Evolutionary conservation across 768 basidiomycete genomes (phyloP), one percentile per base, ranked within the genome.

Genomic region (Auriscalpium microsporum): DNA sequence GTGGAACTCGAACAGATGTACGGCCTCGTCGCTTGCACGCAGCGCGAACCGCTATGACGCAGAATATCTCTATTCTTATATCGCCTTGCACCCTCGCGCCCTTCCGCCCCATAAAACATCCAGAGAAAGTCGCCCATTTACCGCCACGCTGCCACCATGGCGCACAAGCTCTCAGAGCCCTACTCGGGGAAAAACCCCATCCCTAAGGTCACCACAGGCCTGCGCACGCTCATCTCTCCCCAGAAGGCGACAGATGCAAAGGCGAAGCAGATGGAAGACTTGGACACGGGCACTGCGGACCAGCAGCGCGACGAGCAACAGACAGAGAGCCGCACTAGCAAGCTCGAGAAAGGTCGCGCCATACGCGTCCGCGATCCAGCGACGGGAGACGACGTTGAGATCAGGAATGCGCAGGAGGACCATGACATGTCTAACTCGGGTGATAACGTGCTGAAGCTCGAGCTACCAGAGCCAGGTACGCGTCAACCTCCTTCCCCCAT

Each of bases 371-470:
- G 69, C 51, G 78, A 80, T 58, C 79, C 79, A 1, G 71, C 71
- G 23, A 80, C 78, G 5, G 78, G 77, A 7, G 70, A 69, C 45
- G 73, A 77, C 53, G 71, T 78, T 53, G 71, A 75, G 48, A 77
- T 77, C 57, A 74, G 74, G 57, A 77, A 79, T 63, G 75, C 76
- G 2, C 64, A 65, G 37, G 64, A 68, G 51, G 67, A 67, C 7
- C 56, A 57, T 8, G 62, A 67, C 38, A 45, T 56, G 19, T 35
- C 53, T 44, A 58, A 58, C 8, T 60, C 56, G 38, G 68, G 68
- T 16, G 57, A 66, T 46, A 71, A 71, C 53, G 65, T 69, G 17
- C 40, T 71, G 48, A 62, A 64, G 9, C 62, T 58, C 16, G 56
- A 58, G n/a, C 64, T 67, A 23, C 69, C 69, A 0, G 64, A 64